phyloP scores from a whole-genome alignment of 2,329 filamentous ascomycete species.

The Scortechinia acanthostroma region DNA sequence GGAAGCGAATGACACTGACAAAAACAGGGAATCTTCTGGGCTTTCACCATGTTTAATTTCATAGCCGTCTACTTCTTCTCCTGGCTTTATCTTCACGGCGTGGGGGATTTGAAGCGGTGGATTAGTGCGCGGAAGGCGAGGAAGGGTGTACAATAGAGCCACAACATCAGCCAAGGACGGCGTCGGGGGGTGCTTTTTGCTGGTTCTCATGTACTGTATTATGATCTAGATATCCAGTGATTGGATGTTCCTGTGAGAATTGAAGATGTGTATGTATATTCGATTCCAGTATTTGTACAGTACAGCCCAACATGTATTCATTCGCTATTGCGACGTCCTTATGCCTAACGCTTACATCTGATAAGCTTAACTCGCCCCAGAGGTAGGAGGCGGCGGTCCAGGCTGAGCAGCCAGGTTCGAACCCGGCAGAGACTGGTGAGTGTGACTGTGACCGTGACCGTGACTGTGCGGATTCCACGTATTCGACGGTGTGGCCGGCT shows the following conservation, averaged over 20 bases:
- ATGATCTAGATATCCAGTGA: too few relatives aligned
- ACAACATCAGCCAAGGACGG: too few relatives aligned
- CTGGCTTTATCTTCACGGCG: slow-evolving; percentile 37
- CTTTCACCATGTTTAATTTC: slow-evolving; percentile 61
- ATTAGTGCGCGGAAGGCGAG: slow-evolving; percentile 5
- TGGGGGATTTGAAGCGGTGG: slow-evolving; percentile 5
- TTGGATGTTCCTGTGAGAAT: too few relatives aligned
- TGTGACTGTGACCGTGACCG: too few relatives aligned
- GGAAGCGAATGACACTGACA: slow-evolving; percentile 16
- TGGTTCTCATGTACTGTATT: too few relatives aligned
- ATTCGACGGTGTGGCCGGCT: not conserved
- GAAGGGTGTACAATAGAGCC: slow-evolving; percentile 1
- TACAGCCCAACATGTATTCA: too few relatives aligned
- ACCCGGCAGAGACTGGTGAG: not conserved
- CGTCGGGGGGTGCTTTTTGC: too few relatives aligned
- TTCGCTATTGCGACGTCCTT: too few relatives aligned
- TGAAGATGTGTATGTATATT: too few relatives aligned
- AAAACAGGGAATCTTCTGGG: slow-evolving; percentile 47
- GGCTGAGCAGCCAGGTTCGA: not conserved
- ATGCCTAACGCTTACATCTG: too few relatives aligned
- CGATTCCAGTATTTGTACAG: too few relatives aligned
- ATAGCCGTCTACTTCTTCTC: slow-evolving; percentile 38
- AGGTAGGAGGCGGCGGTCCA: not conserved
- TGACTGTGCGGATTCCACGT: not conserved
- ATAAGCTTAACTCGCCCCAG: not conserved